phyloP scores from a whole-genome alignment of 2,329 filamentous ascomycete species.

The Aureobasidium musti region DNA sequence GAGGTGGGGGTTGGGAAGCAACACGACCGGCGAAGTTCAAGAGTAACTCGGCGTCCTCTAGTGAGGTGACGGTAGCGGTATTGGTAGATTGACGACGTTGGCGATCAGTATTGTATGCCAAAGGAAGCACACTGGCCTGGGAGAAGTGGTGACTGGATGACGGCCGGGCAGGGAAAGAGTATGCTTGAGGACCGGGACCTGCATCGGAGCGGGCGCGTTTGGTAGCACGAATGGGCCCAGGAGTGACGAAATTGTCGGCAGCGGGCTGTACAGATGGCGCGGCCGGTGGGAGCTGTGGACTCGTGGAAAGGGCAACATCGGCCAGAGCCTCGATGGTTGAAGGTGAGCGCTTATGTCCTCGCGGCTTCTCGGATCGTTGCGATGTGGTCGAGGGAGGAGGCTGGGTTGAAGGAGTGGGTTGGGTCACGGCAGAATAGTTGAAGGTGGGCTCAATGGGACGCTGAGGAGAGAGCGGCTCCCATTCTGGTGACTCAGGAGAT shows the following conservation, averaged over 20 bases:
- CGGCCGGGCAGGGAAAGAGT: slow-evolving; percentile 46
- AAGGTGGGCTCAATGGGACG: slow-evolving; percentile 40
- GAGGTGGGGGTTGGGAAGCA: slow-evolving; percentile 11
- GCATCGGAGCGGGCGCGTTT: slow-evolving; percentile 64
- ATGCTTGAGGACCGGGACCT: slow-evolving; percentile 49
- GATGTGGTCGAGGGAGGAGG: not conserved
- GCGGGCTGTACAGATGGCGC: slow-evolving; percentile 31
- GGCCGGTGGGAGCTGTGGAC: slow-evolving; percentile 34
- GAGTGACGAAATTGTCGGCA: slow-evolving; percentile 31
- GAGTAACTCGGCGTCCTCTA: slow-evolving; percentile 51
- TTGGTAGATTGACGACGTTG: slow-evolving; percentile 32
- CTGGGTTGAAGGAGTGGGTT: not conserved
- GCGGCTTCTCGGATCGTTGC: not conserved
- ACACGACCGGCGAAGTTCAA: slow-evolving; percentile 45
- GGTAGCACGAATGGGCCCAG: slow-evolving; percentile 36
- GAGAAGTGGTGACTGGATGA: slow-evolving; percentile 51
- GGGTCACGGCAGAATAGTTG: slow-evolving; percentile 38
- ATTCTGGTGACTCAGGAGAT: slow-evolving; percentile 39
- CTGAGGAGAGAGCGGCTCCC: slow-evolving; percentile 42
- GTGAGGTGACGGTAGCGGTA: slow-evolving; percentile 38
- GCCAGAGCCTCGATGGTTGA: slow-evolving; percentile 50
- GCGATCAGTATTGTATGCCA: slow-evolving; percentile 34
- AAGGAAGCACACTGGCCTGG: slow-evolving; percentile 32
- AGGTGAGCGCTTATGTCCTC: slow-evolving; percentile 37
- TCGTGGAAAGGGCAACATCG: slow-evolving; percentile 47